Percentiles rank a stretch among this genome's conserved stretches.
Evolutionary conservation across 1,139 yeast species (phyloP).

Genomic region (Debaryomyces fabryi): DNA sequence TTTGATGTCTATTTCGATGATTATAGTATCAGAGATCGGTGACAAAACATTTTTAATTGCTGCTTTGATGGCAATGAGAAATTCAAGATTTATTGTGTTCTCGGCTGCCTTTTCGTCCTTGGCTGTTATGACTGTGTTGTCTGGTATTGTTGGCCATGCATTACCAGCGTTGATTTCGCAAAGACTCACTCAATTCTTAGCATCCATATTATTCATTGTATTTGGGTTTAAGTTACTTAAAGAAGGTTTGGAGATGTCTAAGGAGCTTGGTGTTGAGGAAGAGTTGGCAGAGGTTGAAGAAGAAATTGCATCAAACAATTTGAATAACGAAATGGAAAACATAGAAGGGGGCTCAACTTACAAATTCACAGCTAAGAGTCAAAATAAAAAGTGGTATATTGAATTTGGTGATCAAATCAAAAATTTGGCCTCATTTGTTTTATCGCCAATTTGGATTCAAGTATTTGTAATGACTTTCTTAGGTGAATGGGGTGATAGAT

Average conservation of each 20-base stretch:
- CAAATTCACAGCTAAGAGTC: slow-evolving; percentile 11
- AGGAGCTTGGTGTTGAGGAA: slow-evolving; percentile 84
- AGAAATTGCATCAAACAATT: slow-evolving; percentile 71
- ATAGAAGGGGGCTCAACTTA: slow-evolving; percentile 47
- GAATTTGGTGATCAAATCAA: slow-evolving; percentile 38
- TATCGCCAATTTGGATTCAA: slow-evolving; percentile 93
- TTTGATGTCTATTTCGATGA: slow-evolving; percentile 78
- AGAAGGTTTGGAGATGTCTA: slow-evolving; percentile 85
- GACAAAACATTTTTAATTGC: slow-evolving; percentile 97
- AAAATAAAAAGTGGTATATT: slow-evolving; percentile 25
- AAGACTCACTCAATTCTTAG: slow-evolving; percentile 76
- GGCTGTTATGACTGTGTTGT: slow-evolving; percentile 85
- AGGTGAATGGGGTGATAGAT: slow-evolving; percentile 99
- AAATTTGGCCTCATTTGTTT: slow-evolving; percentile 60
- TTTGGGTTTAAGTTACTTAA: slow-evolving; percentile 76
- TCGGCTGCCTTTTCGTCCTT: slow-evolving; percentile 87
- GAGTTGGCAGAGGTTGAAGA: slow-evolving; percentile 97
- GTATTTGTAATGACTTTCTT: slow-evolving; percentile 94
- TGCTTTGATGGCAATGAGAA: slow-evolving; percentile 97
- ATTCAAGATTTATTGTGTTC: slow-evolving; percentile 79
- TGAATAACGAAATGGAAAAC: slow-evolving; percentile 52
- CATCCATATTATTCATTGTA: slow-evolving; percentile 76
- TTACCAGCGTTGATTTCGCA: slow-evolving; percentile 83
- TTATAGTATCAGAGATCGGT: slow-evolving; percentile 90
- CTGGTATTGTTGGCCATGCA: slow-evolving; percentile 91